Evolutionary conservation across 345 rosid species (phyloP), one percentile per base, ranked within the genome.

Genomic region (Aquilaria sinensis): DNA sequence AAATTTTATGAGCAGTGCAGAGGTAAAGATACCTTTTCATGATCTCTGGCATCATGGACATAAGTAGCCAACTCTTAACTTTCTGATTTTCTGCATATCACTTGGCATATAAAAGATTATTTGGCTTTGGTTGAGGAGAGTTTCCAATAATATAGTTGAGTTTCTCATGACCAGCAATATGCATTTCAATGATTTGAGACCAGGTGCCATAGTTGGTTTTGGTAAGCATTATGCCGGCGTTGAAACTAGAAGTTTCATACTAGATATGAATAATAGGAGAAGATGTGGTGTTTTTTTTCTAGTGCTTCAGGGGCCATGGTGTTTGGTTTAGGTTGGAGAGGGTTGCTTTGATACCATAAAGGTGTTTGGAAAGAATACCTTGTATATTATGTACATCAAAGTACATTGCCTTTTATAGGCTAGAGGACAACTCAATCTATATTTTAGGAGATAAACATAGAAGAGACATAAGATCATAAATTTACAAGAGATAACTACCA

Each of bases 111-210:
- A 8, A 0, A 2, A 5, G 9, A 12, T 51, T 15, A 1, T 13
- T 12, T 51, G 15, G 2, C 2, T 14, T 4, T 0, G n/a, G 54
- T 12, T 6, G 54, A 3, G 15, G 5, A 6, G 58, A 54, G 12
- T 54, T 8, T 29, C 37, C 58, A 29, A 1, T 0, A 12, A 54
- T 54, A 12, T 6, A 54, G 1, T 31, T 2, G 58, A 30, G 32
- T 54, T 54, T 54, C 34, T 54, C 37, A 3, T 10, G 3, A 3
- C 31, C 37, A 3, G 37, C 58, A 30, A 54, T 54, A 54, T 54
- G 58, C 58, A 54, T 54, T 32, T 54, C 37, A 8, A 54, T 23
- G 34, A 54, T 29, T 54, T 54, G 33, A 10, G 58, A 29, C 58
- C 58, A 54, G 32, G 11, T 12, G 23, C 23, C 58, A 54, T 54